Percentiles rank a stretch among this genome's conserved stretches.
phyloP scores from a whole-genome alignment of 768 basidiomycete species.

The Agrocybe pediades region DNA sequence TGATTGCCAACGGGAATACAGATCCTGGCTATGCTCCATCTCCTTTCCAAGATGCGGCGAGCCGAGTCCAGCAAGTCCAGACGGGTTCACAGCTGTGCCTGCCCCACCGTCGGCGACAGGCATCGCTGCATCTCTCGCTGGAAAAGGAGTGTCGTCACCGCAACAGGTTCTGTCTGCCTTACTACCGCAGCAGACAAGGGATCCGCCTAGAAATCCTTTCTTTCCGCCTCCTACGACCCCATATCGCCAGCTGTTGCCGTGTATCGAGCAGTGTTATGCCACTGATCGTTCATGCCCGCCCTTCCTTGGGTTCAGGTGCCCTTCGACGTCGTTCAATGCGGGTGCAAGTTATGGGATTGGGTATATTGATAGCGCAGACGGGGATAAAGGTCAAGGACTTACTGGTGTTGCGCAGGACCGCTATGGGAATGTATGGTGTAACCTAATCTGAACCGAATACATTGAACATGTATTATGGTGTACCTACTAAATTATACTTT shows the following conservation, averaged over 20 bases:
- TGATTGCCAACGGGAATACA: constrained; percentile 74
- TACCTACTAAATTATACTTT: too few species aligned
- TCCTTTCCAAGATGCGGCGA: constrained; percentile 80
- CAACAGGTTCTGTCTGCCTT: constrained; percentile 53
- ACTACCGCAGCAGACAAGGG: constrained; percentile 39
- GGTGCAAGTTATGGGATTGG: constrained; percentile 75
- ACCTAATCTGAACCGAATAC: constrained; percentile 35
- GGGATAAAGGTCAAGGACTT: constrained; percentile 46
- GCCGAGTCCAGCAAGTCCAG: constrained; percentile 32
- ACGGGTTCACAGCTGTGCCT: constrained; percentile 33
- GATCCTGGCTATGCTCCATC: constrained; percentile 75
- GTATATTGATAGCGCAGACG: constrained; percentile 60
- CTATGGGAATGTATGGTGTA: constrained; percentile 83
- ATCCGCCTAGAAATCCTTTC: constrained; percentile 43
- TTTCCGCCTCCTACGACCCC: constrained; percentile 44
- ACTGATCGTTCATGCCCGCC: constrained; percentile 78
- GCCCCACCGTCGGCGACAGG: constrained; percentile 33
- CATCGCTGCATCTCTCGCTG: constrained; percentile 20
- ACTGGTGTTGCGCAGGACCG: constrained; percentile 61
- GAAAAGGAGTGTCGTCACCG: constrained; percentile 12
- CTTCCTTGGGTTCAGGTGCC: constrained; percentile 73
- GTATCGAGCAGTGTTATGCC: constrained; percentile 74
- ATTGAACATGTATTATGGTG: too few species aligned
- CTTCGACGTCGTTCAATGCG: constrained; percentile 61
- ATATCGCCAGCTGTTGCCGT: constrained; percentile 73